Percentiles rank a stretch among this genome's conserved stretches.
Conservation (phyloP, 169 alveolate genomes). For the Eimeria sp. region DNA sequence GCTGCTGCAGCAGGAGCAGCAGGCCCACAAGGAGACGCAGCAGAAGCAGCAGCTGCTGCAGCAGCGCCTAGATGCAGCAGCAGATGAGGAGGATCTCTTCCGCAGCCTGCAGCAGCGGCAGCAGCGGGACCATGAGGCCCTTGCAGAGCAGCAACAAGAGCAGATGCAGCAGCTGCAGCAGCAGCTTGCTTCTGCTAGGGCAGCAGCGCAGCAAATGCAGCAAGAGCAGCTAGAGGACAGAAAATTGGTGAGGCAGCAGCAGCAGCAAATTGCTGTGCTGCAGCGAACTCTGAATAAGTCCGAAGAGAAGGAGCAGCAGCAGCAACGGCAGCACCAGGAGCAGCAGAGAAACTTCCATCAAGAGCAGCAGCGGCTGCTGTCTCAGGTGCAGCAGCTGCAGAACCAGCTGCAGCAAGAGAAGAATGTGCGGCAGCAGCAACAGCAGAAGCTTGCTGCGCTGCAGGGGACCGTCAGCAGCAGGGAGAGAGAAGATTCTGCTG, state of each 20-base stretch:
- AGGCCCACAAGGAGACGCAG: conserved; percentile 14
- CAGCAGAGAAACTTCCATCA: conserved; percentile 17
- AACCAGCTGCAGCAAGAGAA: conserved; percentile 66
- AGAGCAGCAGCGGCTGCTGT: conserved; percentile 50
- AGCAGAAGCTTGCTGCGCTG: conserved; percentile 69
- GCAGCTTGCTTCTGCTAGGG: conserved; percentile 52
- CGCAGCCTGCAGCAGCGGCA: conserved; percentile 53
- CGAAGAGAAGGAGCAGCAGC: conserved; percentile 39
- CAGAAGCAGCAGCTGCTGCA: conserved; percentile 56
- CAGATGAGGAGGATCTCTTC: conserved; percentile 25
- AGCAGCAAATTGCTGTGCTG: conserved; percentile 42
- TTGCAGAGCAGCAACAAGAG: conserved; percentile 52
- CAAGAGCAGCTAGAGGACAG: conserved; percentile 38
- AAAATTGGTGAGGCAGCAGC: conserved; percentile 51
- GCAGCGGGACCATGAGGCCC: conserved; percentile 63
- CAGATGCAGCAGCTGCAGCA: conserved; percentile 70
- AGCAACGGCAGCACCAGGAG: conserved; percentile 48
- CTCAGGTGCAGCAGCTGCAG: conserved; percentile 51
- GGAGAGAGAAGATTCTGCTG: conserved; percentile 57
- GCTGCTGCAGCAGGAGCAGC: conserved; percentile 69
- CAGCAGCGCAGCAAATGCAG: conserved; percentile 24
- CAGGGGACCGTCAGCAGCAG: neutral
- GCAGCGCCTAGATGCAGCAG: neutral
- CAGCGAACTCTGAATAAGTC: conserved; percentile 11
- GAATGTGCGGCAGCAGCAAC: conserved; percentile 39